These are phyloP conservation scores for Cicer judaicum DNA, from an alignment of 306 rosid species.

Conservation along the genomic window DNA sequence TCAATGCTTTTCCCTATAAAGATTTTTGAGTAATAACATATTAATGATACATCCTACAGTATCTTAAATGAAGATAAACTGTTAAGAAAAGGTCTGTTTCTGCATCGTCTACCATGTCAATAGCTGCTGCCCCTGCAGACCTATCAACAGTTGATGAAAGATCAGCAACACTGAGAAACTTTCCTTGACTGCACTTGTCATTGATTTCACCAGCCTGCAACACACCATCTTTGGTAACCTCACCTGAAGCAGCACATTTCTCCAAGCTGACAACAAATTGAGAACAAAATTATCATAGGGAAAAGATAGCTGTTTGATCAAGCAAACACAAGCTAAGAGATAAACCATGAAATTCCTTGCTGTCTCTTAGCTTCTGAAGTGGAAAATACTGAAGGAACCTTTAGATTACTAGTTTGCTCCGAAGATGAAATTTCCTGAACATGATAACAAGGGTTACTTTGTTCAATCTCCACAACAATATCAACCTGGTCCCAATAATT, in stretches of 20 bases:
- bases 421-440: conserved; percentile 61
- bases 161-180: conserved; percentile 79
- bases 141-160: conserved; percentile 67
- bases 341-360: conserved; percentile 61
- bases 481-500: conserved; percentile 28
- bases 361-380: conserved; percentile 52
- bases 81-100: conserved; percentile 18
- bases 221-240: conserved; percentile 44
- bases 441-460: conserved; percentile 38
- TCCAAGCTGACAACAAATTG: conserved; percentile 56
- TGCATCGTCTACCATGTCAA: conserved; percentile 73
- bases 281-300: conserved; percentile 35
- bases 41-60: conserved; percentile 22
- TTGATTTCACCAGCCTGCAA: conserved; percentile 52
- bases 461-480: conserved; percentile 21
- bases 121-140: conserved; percentile 57
- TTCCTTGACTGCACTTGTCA: conserved; percentile 66
- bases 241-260: conserved; percentile 46
- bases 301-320: conserved; percentile 5
- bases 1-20: conserved; percentile 82
- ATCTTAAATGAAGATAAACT: conserved; percentile 21
- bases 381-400: conserved; percentile 58
- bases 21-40: conserved; percentile 7
- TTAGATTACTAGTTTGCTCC: conserved; percentile 60
- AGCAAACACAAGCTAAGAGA: conserved; percentile 28